These are phyloP conservation scores for Myotisia sp. DNA, from an alignment of 2,329 filamentous ascomycete species.

Conservation along the genomic window DNA sequence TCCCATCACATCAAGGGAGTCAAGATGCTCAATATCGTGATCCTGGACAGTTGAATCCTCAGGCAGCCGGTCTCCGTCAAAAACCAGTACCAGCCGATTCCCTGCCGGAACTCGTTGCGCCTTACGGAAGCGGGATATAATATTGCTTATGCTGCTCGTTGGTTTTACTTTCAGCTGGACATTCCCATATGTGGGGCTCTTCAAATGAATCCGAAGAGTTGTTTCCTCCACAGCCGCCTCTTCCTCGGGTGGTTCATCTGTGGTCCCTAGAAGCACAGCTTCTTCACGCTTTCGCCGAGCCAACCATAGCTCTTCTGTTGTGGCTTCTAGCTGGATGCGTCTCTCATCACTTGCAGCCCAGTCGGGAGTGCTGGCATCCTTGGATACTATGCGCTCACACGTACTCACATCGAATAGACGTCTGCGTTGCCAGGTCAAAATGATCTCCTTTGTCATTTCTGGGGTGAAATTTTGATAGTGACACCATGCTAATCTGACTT, in stretches of 20 bases:
- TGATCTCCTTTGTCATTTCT: slow-evolving; percentile 41
- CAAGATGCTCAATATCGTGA: slow-evolving; percentile 59
- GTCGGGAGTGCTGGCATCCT: slow-evolving; percentile 28
- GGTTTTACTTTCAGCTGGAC: slow-evolving; percentile 33
- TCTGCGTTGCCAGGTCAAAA: slow-evolving; percentile 65
- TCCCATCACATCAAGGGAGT: slow-evolving; percentile 54
- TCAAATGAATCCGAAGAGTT: slow-evolving; percentile 36
- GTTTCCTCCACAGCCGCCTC: slow-evolving; percentile 15
- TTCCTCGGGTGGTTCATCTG: slow-evolving; percentile 11
- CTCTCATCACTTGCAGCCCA: slow-evolving; percentile 23
- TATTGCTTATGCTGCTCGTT: slow-evolving; percentile 45
- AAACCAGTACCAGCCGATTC: slow-evolving; percentile 47
- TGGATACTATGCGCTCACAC: slow-evolving; percentile 52
- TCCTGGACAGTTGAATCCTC: slow-evolving; percentile 47
- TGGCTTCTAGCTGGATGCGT: slow-evolving; percentile 61
- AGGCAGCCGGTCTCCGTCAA: slow-evolving; percentile 61
- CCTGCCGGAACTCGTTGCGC: slow-evolving; percentile 38
- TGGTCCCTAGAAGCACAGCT: slow-evolving; percentile 12
- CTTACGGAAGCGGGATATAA: slow-evolving; percentile 49
- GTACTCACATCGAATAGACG: slow-evolving; percentile 64
- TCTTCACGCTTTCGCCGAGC: slow-evolving; percentile 15
- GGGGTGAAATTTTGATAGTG: slow-evolving; percentile 42
- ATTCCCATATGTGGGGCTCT: slow-evolving; percentile 37
- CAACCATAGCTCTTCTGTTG: slow-evolving; percentile 51
- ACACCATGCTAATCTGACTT: slow-evolving; percentile 58